Evolutionary conservation across 805 yeast species (phyloP), one percentile per base, ranked within the genome.

Genomic region (Kregervanrija fluxuum): DNA sequence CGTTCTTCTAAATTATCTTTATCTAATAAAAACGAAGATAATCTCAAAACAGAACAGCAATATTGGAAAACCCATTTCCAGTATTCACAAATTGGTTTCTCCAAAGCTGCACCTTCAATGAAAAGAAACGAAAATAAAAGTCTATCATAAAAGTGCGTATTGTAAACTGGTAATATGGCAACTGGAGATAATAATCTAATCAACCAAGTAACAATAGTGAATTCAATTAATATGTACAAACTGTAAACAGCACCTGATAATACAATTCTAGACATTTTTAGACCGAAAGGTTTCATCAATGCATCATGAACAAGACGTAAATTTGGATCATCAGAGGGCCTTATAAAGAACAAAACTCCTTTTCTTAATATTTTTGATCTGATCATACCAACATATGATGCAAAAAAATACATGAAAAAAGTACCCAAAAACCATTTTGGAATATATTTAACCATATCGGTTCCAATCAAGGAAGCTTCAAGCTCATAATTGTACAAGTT

Each of bases 321-420:
- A 54, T 86, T 84, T 35, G 95, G 96, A 59, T 93, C 97, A 54
- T 89, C 96, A 4, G 96, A 96, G 16, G 95, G 88, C 54, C 96
- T 75, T 48, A 93, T 85, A 66, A 93, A 93, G 61, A 80, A 93
- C 39, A 93, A 69, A 8, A 87, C 96, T 11, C 99, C 99, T 0
- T 85, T 82, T 45, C 99, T 75, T 47, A 91, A 71, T 35, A 88
- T 79, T 47, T 69, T 65, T 38, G 74, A 67, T 49, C 99, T 73
- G 15, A 82, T 74, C 89, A 89, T 82, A 14, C 95, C 85, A 30
- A 91, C 89, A 64, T 79, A 91, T 40, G 84, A 67, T 1, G 97
- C 95, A 66, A 93, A 81, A 54, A 79, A 70, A 50, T 82, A 80
- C 98, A 93, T 90, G 68, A 88, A 93, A 11, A 73, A 51, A 0